These are phyloP conservation scores for Cyclocybe aegerita DNA, from an alignment of 768 basidiomycete genomes.

Conservation along the genomic window DNA sequence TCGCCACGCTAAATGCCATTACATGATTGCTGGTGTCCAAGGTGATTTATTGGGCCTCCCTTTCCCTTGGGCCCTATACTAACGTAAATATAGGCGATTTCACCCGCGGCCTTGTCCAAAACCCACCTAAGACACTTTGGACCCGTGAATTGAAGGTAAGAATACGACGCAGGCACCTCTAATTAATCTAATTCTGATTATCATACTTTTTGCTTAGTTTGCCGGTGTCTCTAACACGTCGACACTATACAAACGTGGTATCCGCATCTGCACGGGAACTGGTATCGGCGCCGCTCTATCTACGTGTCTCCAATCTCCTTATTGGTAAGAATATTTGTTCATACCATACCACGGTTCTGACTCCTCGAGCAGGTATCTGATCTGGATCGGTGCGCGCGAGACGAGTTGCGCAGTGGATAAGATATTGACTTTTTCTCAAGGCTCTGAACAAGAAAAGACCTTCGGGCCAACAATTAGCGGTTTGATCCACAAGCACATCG, in stretches of 20 bases:
- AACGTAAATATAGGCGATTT: constrained; percentile 55
- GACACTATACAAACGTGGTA: constrained; percentile 74
- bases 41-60: constrained; percentile 23
- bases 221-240: constrained; percentile 83
- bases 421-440: constrained; percentile 33
- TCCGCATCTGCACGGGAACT: constrained; percentile 81
- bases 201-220: constrained; percentile 40
- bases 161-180: background rate
- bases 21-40: constrained; percentile 81
- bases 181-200: background rate
- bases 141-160: constrained; percentile 79
- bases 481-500: constrained; percentile 69
- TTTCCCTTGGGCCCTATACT: background rate
- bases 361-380: constrained; percentile 56
- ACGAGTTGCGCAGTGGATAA: constrained; percentile 8
- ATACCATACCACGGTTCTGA: constrained; percentile 4
- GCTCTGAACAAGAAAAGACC: constrained; percentile 81
- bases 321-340: constrained; percentile 49
- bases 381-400: constrained; percentile 63
- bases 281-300: constrained; percentile 80
- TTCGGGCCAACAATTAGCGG: constrained; percentile 69
- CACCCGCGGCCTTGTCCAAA: constrained; percentile 65
- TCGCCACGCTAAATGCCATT: constrained; percentile 71
- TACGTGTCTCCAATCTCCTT: constrained; percentile 73
- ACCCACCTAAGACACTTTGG: constrained; percentile 73